phyloP scores from a whole-genome alignment of 176 grass and related monocot species.

The Avena sativa region DNA sequence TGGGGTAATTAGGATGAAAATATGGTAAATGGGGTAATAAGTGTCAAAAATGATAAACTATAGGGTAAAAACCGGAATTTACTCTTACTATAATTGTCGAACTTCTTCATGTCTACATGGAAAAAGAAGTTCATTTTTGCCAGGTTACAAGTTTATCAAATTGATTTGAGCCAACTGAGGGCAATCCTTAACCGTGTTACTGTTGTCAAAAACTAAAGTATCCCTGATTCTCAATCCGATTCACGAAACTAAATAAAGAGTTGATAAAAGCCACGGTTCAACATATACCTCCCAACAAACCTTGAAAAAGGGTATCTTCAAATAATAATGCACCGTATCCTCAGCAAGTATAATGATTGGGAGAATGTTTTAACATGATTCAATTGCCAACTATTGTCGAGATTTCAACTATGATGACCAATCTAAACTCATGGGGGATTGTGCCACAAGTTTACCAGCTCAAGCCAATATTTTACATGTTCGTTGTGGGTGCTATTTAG shows the following conservation, averaged over 20 bases:
- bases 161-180: neutral
- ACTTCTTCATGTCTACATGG: neutral
- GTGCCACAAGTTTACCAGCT: too few relatives aligned
- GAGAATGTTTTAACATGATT: neutral
- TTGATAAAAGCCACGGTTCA: neutral
- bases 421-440: too few relatives aligned
- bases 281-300: constrained; percentile 16
- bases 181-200: neutral
- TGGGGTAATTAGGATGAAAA: too few relatives aligned
- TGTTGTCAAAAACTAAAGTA: constrained; percentile 14
- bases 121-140: neutral
- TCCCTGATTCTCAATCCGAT: constrained; percentile 6
- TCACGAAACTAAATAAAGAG: neutral
- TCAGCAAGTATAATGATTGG: neutral
- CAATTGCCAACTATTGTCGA: neutral
- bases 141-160: neutral
- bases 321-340: neutral
- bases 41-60: too few relatives aligned
- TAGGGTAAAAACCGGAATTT: too few relatives aligned
- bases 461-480: too few relatives aligned
- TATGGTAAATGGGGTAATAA: too few relatives aligned
- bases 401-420: neutral
- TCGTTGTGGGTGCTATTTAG: too few relatives aligned
- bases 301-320: neutral
- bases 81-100: neutral